These are phyloP conservation scores for Seminavis robusta DNA, from an alignment of 108 stramenopile genomes.

Conservation along the genomic window DNA sequence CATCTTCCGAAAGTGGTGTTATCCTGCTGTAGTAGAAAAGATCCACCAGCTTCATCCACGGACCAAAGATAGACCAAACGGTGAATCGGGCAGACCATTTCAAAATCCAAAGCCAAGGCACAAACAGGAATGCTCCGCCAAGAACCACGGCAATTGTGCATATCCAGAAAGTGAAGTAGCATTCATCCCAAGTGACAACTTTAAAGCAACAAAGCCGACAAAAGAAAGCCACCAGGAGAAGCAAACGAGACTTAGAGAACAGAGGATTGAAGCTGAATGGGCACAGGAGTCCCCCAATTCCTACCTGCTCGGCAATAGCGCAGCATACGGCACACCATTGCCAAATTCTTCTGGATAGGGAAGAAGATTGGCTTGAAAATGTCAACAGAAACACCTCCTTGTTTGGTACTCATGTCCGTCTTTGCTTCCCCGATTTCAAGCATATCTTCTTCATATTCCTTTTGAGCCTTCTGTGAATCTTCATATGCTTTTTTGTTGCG, in stretches of 20 bases:
- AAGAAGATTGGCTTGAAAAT: constrained; percentile 43
- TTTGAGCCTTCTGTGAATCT: constrained; percentile 27
- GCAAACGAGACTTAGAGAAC: too few species aligned
- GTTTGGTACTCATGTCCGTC: constrained; percentile 52
- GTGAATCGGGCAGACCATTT: constrained; percentile 58
- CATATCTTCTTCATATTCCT: constrained; percentile 43
- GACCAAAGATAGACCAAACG: constrained; percentile 68
- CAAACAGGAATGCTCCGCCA: constrained; percentile 45
- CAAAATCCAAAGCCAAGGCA: constrained; percentile 65
- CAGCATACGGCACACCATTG: constrained; percentile 33
- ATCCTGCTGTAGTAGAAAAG: constrained; percentile 22
- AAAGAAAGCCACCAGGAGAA: too few species aligned
- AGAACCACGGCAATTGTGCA: constrained; percentile 39
- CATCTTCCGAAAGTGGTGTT: constrained; percentile 5
- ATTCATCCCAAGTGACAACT: constrained; percentile 75
- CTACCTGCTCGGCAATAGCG: constrained; percentile 54
- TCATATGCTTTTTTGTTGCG: constrained; percentile 9
- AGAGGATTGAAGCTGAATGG: too few species aligned
- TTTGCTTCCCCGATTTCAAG: constrained; percentile 51
- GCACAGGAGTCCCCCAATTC: too few species aligned
- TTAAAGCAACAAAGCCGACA: too few species aligned
- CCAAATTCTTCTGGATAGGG: constrained; percentile 60
- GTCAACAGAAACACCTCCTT: constrained; percentile 38
- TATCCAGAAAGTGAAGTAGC: constrained; percentile 66
- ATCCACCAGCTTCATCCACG: constrained; percentile 82